Base-by-base conservation (phyloP, 768 basidiomycete species). In the Pleurotus platypus region DNA sequence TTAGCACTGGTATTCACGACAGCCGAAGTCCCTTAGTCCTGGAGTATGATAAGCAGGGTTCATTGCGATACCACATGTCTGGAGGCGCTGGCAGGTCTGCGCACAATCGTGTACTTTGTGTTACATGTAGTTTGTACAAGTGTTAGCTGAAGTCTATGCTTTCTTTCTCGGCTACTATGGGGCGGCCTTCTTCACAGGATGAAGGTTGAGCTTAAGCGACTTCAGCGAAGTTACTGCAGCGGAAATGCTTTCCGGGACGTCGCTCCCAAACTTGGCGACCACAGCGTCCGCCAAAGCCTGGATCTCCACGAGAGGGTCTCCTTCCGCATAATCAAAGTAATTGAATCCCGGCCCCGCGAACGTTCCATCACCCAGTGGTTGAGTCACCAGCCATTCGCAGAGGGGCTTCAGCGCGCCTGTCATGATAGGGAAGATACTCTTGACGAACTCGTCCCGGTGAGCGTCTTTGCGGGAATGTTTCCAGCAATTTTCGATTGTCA, bases 341-440 rank as follows among this genome's bases (percentile, higher is more conserved):
- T 57, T 58, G 55, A 69, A 69, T 22, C 63, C 61, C 9, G 67
- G 66, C 20, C 60, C 66, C 11, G 67, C 67, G 39, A 60, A 51
- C 43, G 61, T 56, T 39, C 55, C 58, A 24, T 58, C 59, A 4
- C 62, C 59, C 18, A 66, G 59, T 24, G 62, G 61, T 57, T 69
- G 66, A 15, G 54, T 57, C 15, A 67, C 60, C 11, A 69, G 62
- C 57, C 67, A 60, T 27, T 61, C 59, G 30, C 66, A 64, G 51
- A 69, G 63, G 9, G 66, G 67, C 4, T 63, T 58, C 35, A 69
- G 59, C n/a, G 67, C 54, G 15, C 62, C 65, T 48, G 61, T 61
- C 67, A 69, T 69, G 35, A 69, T 57, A 5, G 58, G 60, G 49
- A 62, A 63, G 57, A 69, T 63, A 55, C 66, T 69, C 18, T 50